phyloP scores from a whole-genome alignment of 768 basidiomycete genomes.

The Psilocybe azurescens region DNA sequence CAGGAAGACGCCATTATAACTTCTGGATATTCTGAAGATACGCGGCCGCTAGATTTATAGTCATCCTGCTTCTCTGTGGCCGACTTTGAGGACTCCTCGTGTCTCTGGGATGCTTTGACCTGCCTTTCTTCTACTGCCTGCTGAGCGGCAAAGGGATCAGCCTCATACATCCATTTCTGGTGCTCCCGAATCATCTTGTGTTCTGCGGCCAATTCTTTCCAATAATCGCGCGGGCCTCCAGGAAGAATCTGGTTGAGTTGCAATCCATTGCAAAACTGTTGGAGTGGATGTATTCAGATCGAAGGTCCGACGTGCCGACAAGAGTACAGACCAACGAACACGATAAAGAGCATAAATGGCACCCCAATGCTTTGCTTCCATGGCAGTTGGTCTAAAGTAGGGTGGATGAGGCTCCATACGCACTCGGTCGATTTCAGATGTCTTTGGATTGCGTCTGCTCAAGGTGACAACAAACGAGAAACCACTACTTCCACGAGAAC shows the following conservation, averaged over 20 bases:
- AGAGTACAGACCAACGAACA: conserved; percentile 52
- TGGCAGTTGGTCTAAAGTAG: conserved; percentile 63
- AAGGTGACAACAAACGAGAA: conserved; percentile 75
- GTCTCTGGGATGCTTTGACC: conserved; percentile 54
- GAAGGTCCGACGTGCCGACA: conserved; percentile 12
- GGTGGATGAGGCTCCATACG: conserved; percentile 77
- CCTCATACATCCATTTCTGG: conserved; percentile 85
- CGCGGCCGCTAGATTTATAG: conserved; percentile 30
- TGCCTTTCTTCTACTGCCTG: conserved; percentile 72
- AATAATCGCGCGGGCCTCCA: conserved; percentile 86
- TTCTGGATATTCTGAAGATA: conserved; percentile 63
- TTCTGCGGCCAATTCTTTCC: conserved; percentile 75
- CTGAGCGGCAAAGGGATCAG: conserved; percentile 83
- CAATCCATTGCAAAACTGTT: conserved; percentile 75
- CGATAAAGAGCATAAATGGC: conserved; percentile 88
- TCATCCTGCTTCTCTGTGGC: conserved; percentile 19
- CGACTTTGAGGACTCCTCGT: conserved; percentile 34
- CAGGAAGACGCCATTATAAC: conserved; percentile 82
- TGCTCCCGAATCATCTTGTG: conserved; percentile 73
- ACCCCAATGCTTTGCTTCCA: conserved; percentile 91
- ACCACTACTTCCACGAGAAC: conserved; percentile 47
- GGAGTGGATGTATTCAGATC: conserved; percentile 32
- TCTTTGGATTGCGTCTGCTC: conserved; percentile 72
- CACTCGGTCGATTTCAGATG: conserved; percentile 69
- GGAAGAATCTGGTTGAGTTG: conserved; percentile 81